phyloP scores from a whole-genome alignment of 2,329 filamentous ascomycete genomes.

The Fusarium sterilihyphosum region DNA sequence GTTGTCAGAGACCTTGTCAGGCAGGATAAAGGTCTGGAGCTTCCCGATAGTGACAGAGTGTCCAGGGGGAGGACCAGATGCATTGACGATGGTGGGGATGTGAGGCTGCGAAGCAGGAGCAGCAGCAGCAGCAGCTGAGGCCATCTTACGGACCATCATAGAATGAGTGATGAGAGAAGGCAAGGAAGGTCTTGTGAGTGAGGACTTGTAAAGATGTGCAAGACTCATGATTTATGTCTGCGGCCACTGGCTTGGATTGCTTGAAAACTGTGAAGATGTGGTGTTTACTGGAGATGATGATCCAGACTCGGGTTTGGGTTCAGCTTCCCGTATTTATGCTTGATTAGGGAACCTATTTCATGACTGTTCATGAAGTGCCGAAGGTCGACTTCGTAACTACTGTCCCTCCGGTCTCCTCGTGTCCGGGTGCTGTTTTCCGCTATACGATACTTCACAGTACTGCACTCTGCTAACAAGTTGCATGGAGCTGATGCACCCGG shows the following conservation, averaged over 20 bases:
- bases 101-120: neutral
- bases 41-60: conserved; percentile 38
- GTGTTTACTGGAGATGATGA: neutral
- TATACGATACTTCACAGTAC: neutral
- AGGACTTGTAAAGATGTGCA: neutral
- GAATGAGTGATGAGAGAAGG: neutral
- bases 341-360: accelerated
- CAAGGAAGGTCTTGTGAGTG: neutral
- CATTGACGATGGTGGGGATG: neutral
- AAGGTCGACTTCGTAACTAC: too few species aligned
- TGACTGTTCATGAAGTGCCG: neutral
- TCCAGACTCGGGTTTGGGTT: neutral
- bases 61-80: conserved; percentile 42
- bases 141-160: neutral
- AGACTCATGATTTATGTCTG: neutral
- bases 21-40: conserved; percentile 56
- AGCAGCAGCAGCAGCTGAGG: neutral
- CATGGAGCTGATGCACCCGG: neutral
- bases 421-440: neutral
- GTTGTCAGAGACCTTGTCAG: conserved; percentile 48
- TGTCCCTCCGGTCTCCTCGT: neutral
- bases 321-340: neutral
- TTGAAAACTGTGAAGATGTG: neutral
- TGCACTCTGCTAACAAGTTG: neutral
- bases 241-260: too few species aligned